Base-by-base conservation (phyloP, 371 early-diverging fungal genomes). In the Smittium culicis region DNA sequence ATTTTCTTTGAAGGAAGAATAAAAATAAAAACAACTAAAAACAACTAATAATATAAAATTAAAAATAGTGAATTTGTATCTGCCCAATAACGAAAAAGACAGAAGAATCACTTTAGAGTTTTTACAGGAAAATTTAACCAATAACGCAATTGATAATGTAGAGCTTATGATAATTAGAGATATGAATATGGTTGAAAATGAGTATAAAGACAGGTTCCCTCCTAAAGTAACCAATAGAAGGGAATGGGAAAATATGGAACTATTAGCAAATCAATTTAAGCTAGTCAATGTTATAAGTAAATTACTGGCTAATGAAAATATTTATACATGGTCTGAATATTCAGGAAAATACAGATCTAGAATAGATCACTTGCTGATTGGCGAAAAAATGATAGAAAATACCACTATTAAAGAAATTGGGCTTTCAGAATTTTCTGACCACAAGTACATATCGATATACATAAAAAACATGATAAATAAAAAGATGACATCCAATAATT, bases 1-100 rank as follows among this genome's bases (percentile, higher is more conserved):
- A 63, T 32, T 5, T 63, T 5, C 5, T n/a, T 32, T 14, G 63
- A 63, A n/a, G 63, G 63, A n/a, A 63, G 63, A n/a, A 32, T 63
- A 63, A 32, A n/a, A 31, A 63, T 30, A 3, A 32, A 5, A 34
- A 8, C 2, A 2, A 32, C 32, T 63, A n/a, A 17, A 17, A 63
- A 20, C 1, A 32, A n/a, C 14, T 24, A 31, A 30, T 2, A 35
- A 31, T 30, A 33, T 11, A 45, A 11, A 45, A 20, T 11, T 63
- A 32, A 33, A 63, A 34, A 63, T 63, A 63, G n/a, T n/a, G 2
- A 30, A 32, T 63, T n/a, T 63, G 8, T 63, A 63, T 31, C 14
- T 63, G 2, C 25, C 63, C 31, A 35, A 31, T 32, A 33, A 32
- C n/a, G 63, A 63, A 33, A 63, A 32, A 63, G 31, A 63, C 25